A percentile compares a stretch with the other conserved stretches of the same genome.
phyloP scores from a whole-genome alignment of 2,329 filamentous ascomycete genomes.

The Stemphylium beticola region DNA sequence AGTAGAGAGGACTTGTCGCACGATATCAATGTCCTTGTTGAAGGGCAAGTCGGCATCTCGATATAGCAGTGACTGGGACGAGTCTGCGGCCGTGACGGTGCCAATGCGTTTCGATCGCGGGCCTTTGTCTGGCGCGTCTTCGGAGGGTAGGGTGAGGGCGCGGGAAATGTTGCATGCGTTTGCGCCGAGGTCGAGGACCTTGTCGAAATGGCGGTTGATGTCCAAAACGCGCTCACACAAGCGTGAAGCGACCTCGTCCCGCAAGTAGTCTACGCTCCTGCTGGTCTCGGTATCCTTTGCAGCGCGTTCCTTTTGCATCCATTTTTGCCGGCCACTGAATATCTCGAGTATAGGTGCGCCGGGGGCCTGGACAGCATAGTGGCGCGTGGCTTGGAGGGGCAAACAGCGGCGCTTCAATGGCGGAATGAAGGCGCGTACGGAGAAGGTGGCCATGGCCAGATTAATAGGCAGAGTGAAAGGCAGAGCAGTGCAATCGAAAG shows the following conservation, averaged over 20 bases:
- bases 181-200: conserved; percentile 89
- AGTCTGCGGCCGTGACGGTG: conserved; percentile 80
- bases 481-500: neutral
- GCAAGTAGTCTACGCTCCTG: conserved; percentile 86
- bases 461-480: neutral
- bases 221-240: conserved; percentile 88
- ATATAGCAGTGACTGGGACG: conserved; percentile 77
- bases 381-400: conserved; percentile 48
- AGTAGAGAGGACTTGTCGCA: conserved; percentile 74
- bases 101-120: conserved; percentile 75
- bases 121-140: conserved; percentile 66
- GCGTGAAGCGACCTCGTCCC: conserved; percentile 86
- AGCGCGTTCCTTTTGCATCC: conserved; percentile 87
- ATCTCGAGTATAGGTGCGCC: conserved; percentile 83
- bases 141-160: conserved; percentile 68
- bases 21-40: conserved; percentile 75
- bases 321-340: conserved; percentile 88
- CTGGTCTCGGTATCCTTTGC: conserved; percentile 73
- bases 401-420: conserved; percentile 36
- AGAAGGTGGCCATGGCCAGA: conserved; percentile 38
- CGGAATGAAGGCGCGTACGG: conserved; percentile 46
- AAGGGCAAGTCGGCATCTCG: conserved; percentile 78
- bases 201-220: conserved; percentile 85
- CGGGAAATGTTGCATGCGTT: conserved; percentile 94
- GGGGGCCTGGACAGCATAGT: conserved; percentile 79